phyloP scores from a whole-genome alignment of 768 basidiomycete genomes.

The Macrolepiota fuliginosa region DNA sequence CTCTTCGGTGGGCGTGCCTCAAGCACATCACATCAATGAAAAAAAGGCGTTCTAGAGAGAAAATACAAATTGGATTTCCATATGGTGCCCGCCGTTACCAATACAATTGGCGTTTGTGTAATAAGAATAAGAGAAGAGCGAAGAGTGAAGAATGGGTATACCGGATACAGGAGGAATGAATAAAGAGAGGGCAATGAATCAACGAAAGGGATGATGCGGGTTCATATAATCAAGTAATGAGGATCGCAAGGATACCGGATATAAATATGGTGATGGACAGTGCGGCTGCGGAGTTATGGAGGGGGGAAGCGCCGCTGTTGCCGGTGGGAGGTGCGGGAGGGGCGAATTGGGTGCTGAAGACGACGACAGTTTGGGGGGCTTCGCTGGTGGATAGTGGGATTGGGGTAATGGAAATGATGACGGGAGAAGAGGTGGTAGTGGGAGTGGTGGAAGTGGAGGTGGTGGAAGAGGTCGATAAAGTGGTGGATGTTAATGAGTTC shows the following conservation, averaged over 20 bases:
- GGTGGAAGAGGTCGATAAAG: neutral
- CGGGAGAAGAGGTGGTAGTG: neutral
- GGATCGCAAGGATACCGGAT: neutral
- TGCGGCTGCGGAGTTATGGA: too few relatives aligned
- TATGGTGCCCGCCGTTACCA: neutral
- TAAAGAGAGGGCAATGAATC: neutral
- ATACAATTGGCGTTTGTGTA: neutral
- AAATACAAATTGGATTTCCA: neutral
- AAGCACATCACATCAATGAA: neutral
- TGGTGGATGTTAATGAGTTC: neutral
- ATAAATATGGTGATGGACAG: neutral
- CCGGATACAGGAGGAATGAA: too few relatives aligned
- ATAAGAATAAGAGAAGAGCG: too few relatives aligned
- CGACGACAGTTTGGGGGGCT: neutral
- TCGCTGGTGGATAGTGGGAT: neutral
- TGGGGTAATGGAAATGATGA: neutral
- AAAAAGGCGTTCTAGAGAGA: neutral
- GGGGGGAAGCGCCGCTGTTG: neutral
- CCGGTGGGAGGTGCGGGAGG: neutral
- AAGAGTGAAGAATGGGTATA: neutral
- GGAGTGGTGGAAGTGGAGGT: neutral
- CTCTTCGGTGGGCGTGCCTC: neutral
- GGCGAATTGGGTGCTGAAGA: constrained; percentile 9
- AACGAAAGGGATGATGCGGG: neutral
- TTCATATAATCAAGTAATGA: neutral